phyloP scores from a whole-genome alignment of 78 protist genomes.

The Dictyostelium discoideum region DNA sequence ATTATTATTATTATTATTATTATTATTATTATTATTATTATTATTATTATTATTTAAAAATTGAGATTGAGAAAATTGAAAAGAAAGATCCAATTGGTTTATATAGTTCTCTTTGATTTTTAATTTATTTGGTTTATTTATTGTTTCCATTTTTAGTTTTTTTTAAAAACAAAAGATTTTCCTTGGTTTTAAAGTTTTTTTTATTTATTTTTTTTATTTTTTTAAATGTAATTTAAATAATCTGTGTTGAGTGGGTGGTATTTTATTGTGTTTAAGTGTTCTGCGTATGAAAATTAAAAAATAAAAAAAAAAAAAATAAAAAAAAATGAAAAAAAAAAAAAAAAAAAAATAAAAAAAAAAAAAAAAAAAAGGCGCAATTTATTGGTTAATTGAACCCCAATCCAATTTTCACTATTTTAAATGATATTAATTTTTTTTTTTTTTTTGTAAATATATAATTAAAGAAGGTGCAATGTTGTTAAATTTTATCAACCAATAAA shows the following conservation, averaged over 20 bases:
- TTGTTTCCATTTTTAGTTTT: background rate
- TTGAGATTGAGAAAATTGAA: background rate
- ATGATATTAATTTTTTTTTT: no score
- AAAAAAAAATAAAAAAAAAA: background rate
- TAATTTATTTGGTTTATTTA: background rate
- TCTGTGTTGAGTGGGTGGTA: no score
- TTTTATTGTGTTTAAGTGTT: no score
- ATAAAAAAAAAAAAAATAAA: background rate
- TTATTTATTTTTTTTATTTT: no score
- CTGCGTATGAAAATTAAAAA: background rate
- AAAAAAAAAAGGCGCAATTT: background rate
- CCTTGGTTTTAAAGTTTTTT: no score
- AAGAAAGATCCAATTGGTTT: background rate
- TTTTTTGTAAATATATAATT: no score
- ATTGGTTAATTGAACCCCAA: background rate
- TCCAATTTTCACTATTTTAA: background rate
- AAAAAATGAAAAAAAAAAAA: background rate
- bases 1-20: background rate
- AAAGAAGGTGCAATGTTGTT: background rate
- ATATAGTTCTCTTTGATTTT: background rate
- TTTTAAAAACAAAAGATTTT: no score
- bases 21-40: background rate
- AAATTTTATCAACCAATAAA: background rate
- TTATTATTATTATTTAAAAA: background rate
- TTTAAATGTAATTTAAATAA: no score